These are phyloP conservation scores for Capronia americana DNA, from an alignment of 2,329 filamentous ascomycete species.

Conservation along the genomic window DNA sequence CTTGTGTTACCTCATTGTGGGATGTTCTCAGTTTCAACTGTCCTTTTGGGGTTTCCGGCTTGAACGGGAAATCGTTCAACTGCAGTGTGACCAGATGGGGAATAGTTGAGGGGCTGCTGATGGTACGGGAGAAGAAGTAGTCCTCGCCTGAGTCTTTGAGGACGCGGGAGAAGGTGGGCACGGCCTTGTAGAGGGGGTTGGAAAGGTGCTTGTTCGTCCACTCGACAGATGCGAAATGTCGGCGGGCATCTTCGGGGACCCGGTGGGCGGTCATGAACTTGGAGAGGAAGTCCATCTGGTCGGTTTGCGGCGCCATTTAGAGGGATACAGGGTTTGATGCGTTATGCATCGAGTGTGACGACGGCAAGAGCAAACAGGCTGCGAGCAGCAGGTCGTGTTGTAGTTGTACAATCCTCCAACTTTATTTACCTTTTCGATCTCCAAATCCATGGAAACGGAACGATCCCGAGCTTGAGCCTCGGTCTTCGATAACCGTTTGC, in stretches of 20 bases:
- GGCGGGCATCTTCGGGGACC: conserved; percentile 34
- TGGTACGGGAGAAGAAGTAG: conserved; percentile 50
- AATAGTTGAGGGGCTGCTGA: conserved; percentile 49
- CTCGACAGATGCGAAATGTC: conserved; percentile 34
- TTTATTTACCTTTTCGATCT: background rate
- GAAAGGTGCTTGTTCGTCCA: conserved; percentile 36
- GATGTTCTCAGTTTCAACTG: conserved; percentile 27
- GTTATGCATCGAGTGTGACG: conserved; percentile 16
- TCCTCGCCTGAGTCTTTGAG: conserved; percentile 53
- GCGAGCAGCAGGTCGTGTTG: conserved; percentile 1
- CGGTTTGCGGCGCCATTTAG: conserved; percentile 19
- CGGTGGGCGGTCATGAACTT: conserved; percentile 35
- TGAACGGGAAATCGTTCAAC: conserved; percentile 41
- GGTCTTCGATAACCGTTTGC: conserved; percentile 5
- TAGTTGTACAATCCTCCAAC: conserved; percentile 4
- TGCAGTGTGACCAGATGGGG: conserved; percentile 51
- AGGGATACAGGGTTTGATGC: conserved; percentile 6
- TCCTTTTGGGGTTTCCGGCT: conserved; percentile 37
- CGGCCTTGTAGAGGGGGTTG: conserved; percentile 47
- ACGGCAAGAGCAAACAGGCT: conserved; percentile 13
- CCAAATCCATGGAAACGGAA: conserved; percentile 11
- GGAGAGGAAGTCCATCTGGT: conserved; percentile 33
- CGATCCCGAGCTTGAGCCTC: conserved; percentile 18
- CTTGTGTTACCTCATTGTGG: conserved; percentile 31
- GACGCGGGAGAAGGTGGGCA: conserved; percentile 49